phyloP scores from a whole-genome alignment of 208 protist genomes.

The Acanthamoeba culbertsoni region DNA sequence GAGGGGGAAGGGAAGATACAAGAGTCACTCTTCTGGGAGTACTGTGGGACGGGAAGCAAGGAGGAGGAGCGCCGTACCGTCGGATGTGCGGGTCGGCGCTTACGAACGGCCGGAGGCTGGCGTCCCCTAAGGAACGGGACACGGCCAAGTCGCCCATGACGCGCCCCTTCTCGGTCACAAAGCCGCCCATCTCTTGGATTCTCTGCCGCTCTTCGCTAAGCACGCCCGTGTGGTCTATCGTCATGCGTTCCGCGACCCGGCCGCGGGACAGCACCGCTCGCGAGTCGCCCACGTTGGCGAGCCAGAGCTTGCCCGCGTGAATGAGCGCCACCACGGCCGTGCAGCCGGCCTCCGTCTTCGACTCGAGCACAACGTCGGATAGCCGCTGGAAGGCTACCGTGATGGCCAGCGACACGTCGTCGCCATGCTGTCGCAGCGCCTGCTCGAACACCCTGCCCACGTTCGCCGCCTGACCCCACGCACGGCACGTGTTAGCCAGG shows the following conservation, averaged over 20 bases:
- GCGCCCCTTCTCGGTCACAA: conserved; percentile 58
- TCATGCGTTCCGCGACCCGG: background rate
- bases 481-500: no score
- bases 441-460: conserved; percentile 42
- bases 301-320: background rate
- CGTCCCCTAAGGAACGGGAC: conserved; percentile 1
- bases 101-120: background rate
- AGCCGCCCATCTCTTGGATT: conserved; percentile 52
- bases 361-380: background rate
- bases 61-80: background rate
- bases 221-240: conserved; percentile 8
- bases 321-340: background rate
- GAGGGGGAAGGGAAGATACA: background rate
- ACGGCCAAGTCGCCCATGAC: conserved; percentile 37
- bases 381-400: background rate
- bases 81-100: background rate
- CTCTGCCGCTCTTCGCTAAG: conserved; percentile 33
- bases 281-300: conserved; percentile 56
- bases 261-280: conserved; percentile 11
- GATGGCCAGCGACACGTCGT: background rate
- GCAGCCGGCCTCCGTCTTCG: conserved; percentile 49
- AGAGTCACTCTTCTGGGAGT: background rate
- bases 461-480: background rate
- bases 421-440: background rate
- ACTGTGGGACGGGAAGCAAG: background rate